Base-by-base conservation (phyloP, 805 yeast species). In the Candida sithepensis region DNA sequence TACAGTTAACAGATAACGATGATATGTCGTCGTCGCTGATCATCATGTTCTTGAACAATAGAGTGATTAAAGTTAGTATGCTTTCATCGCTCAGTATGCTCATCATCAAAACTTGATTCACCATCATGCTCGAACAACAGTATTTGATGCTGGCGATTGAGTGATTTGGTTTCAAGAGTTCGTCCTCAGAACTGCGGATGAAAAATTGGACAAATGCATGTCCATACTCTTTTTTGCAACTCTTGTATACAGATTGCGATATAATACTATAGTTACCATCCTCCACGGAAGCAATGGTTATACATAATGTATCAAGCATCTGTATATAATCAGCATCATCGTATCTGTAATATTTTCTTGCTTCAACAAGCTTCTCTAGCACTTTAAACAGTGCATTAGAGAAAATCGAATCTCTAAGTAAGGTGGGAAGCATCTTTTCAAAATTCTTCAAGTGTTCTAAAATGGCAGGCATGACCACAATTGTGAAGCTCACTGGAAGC, bases 371-470 rank as follows among this genome's bases (percentile, higher is more conserved):
- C 3, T 44, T 44, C 14, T 20, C 38, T 10, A 48, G 33, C 2
- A 51, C 13, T 16, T 52, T 56, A 18, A 42, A 39, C 33, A 43
- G 19, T 13, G 36, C 10, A 18, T 7, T 20, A 23, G 20, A 38
- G 23, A 46, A 21, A 1, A 10, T 4, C 13, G 45, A 21, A 38
- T 46, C 43, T 18, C 34, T 42, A 10, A 48, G 22, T 12, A 55
- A 19, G 4, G 42, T 39, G 3, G 47, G 43, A 8, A 53, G 28
- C 16, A 42, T 32, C 14, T 58, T 49, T n/a, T 64, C 54, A 45
- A 66, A 63, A 6, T 54, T 55, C 20, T 50, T 49, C n/a, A 71
- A 37, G 40, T 70, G 68, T 0, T 50, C 36, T 21, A 64, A 30
- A 0, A 69, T 55, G 3, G 54, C 48, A 20, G 68, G 71, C 41